Evolutionary conservation across 148 eudicot genomes (phyloP), one percentile per base, ranked within the genome.

Genomic region (Amaranthus palmeri): DNA sequence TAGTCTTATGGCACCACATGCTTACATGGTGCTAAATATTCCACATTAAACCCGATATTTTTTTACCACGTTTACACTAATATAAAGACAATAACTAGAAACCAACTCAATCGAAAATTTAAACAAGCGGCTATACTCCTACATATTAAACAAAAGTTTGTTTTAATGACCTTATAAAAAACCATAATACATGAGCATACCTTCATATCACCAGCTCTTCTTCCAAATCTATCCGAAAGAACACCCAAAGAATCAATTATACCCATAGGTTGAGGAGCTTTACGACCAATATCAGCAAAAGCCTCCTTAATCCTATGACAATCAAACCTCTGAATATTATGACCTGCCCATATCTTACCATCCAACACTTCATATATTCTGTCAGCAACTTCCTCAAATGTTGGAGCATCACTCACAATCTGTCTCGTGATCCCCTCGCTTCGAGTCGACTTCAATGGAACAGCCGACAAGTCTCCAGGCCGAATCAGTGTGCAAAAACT

Each of bases 171-270:
- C n/a, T n/a, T n/a, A n/a, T n/a, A 15, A 50, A 67, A n/a, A 7
- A 17, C n/a, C n/a, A 53, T 53, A 4, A 6, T 2, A 44, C 45
- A 2, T 63, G 67, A 41, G 3, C 18, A 5, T 80, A 90, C 97
- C 96, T 93, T 93, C 98, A 93, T 91, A 76, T 93, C 86, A 25
- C 98, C 98, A 69, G 98, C 98, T 81, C 98, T 83, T 73, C 72
- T 91, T 18, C 98, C 98, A 78, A 93, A 93, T 57, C 86, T 91
- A 74, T 86, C 78, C 3, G 88, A 77, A 76, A 93, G 81, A 25
- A 93, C 87, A 10, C 91, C 92, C 79, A 93, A 81, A 3, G 98
- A 91, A 75, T 93, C 98, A 40, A 93, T 89, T 46, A 86, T 71
- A 61, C 87, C 98, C 49, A 76, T 77, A 4, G 98, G 96, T 48